Percentiles rank a stretch among this genome's conserved stretches.
Conservation (phyloP, 1,284 basidiomycete genomes). For the Ceratobasidium sp. region DNA sequence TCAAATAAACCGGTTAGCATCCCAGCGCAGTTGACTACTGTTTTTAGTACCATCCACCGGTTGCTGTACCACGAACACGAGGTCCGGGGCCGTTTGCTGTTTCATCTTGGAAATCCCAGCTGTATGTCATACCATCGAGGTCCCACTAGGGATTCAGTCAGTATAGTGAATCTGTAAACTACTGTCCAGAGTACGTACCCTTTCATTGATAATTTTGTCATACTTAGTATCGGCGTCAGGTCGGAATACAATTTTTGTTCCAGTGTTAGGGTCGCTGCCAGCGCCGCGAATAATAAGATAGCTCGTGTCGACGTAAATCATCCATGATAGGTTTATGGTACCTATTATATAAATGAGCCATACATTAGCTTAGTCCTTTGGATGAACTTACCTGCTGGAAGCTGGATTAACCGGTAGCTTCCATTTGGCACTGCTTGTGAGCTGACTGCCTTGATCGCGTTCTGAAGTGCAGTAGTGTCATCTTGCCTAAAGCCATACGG, state of each 20-base stretch:
- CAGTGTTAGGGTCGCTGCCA: slow-evolving; percentile 41
- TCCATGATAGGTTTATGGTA: slow-evolving; percentile 39
- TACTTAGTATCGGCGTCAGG: slow-evolving; percentile 45
- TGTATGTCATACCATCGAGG: slow-evolving; percentile 31
- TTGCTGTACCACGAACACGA: slow-evolving; percentile 33
- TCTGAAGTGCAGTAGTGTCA: slow-evolving; percentile 40
- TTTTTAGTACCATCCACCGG: slow-evolving; percentile 44
- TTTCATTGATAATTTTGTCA: slow-evolving; percentile 35
- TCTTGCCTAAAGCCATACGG: slow-evolving; percentile 26
- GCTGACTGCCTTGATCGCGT: slow-evolving; percentile 39
- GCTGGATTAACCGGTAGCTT: slow-evolving; percentile 42
- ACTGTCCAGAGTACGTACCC: neutral
- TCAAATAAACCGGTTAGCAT: neutral
- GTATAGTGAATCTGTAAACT: neutral
- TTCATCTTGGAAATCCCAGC: slow-evolving; percentile 40
- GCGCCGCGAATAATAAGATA: slow-evolving; percentile 47
- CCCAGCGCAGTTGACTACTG: neutral
- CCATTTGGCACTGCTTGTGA: slow-evolving; percentile 31
- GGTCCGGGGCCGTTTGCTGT: slow-evolving; percentile 9
- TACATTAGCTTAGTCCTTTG: neutral
- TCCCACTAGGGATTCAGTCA: slow-evolving; percentile 20
- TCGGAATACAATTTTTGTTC: slow-evolving; percentile 45
- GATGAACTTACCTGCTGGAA: slow-evolving; percentile 40
- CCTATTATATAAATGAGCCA: neutral
- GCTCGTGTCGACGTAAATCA: slow-evolving; percentile 45